phyloP scores from a whole-genome alignment of 805 yeast genomes.

The Dipodascus geniculatus region DNA sequence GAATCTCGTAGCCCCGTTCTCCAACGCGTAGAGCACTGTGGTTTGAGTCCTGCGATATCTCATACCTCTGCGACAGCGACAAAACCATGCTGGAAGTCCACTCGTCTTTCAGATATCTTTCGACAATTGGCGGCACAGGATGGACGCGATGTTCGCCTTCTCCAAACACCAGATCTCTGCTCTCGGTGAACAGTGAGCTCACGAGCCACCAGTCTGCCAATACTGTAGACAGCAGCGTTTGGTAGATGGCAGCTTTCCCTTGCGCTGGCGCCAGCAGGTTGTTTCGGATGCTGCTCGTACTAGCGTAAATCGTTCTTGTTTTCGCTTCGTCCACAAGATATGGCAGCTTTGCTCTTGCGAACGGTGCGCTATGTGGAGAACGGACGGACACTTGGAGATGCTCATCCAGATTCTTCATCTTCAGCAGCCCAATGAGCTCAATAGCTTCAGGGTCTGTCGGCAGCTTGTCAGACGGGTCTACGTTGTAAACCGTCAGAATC shows the following conservation, averaged over 20 bases:
- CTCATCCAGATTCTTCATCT: slow-evolving; percentile 2
- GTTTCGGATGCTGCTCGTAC: not conserved
- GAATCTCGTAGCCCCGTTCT: not conserved
- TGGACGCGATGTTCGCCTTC: not conserved
- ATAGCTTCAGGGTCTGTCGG: slow-evolving; percentile 24
- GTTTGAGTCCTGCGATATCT: not conserved
- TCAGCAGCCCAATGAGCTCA: slow-evolving; percentile 13
- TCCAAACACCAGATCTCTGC: not conserved
- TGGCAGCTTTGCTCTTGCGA: slow-evolving; percentile 11
- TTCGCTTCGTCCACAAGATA: not conserved
- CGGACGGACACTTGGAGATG: not conserved
- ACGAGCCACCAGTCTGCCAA: not conserved
- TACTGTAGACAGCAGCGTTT: not conserved
- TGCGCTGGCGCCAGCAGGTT: not conserved
- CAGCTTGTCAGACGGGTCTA: slow-evolving; percentile 10
- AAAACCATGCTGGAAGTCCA: not conserved
- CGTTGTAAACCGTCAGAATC: slow-evolving; percentile 16
- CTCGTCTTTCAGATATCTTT: not conserved
- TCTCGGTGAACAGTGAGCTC: not conserved
- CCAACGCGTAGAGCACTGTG: not conserved
- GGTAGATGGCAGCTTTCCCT: not conserved
- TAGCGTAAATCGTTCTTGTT: not conserved
- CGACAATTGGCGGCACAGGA: not conserved
- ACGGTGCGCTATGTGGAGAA: slow-evolving; percentile 1
- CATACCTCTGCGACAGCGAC: not conserved